phyloP scores from a whole-genome alignment of 106 monocot genomes.

The Ottelia alismoides region DNA sequence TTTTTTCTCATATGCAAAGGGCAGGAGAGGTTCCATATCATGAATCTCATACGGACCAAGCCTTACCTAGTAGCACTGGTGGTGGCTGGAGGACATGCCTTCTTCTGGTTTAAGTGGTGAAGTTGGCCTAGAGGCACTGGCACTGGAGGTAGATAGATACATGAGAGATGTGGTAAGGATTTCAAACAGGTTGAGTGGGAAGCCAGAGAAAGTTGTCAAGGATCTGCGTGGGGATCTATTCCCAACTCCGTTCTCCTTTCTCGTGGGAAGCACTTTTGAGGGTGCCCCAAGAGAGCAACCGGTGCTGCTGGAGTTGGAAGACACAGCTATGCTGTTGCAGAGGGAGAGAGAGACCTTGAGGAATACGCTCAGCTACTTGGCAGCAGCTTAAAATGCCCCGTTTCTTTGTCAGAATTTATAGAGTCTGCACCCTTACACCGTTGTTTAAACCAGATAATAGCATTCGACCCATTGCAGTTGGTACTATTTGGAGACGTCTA shows the following conservation, averaged over 20 bases:
- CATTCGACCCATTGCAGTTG: too few relatives aligned
- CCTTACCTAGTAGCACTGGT: conserved; percentile 24
- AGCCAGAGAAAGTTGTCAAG: conserved; percentile 7
- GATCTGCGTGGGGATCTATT: conserved; percentile 16
- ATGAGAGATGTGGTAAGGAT: conserved; percentile 24
- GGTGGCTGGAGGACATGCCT: conserved; percentile 15
- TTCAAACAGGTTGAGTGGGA: conserved; percentile 16
- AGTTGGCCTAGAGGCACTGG: conserved; percentile 13
- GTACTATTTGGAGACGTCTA: too few relatives aligned
- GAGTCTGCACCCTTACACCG: too few relatives aligned
- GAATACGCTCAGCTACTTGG: conserved; percentile 20
- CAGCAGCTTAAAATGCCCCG: too few relatives aligned
- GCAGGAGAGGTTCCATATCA: conserved; percentile 25
- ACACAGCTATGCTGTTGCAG: conserved; percentile 15
- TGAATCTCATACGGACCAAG: conserved; percentile 12
- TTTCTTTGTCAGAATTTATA: too few relatives aligned
- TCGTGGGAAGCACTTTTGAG: conserved; percentile 25
- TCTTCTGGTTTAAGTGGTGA: conserved; percentile 4
- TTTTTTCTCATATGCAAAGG: conserved; percentile 29
- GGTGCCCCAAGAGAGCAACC: conserved; percentile 22
- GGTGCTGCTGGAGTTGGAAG: conserved; percentile 24
- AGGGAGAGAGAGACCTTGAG: conserved; percentile 27
- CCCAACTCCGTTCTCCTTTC: conserved; percentile 24
- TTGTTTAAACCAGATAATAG: too few relatives aligned
- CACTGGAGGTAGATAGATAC: conserved; percentile 17